phyloP scores from a whole-genome alignment of 1,139 yeast genomes.

The Diutina neorugosa region DNA sequence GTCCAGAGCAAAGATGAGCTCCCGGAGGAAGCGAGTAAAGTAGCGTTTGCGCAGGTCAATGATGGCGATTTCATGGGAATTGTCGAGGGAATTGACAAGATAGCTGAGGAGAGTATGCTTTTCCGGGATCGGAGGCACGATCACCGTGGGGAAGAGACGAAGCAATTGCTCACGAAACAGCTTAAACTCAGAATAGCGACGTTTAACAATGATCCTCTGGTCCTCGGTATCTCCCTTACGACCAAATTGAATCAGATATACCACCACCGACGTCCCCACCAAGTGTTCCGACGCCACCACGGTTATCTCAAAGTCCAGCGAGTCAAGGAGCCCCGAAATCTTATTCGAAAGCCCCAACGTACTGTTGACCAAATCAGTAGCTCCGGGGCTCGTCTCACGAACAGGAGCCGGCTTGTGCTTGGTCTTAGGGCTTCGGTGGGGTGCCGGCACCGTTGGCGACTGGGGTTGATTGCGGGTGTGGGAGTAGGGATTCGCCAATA shows the following conservation, averaged over 20 bases:
- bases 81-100: constrained; percentile 28
- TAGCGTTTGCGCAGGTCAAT: constrained; percentile 31
- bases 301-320: constrained; percentile 18
- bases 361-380: constrained; percentile 15
- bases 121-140: constrained; percentile 48
- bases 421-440: background rate
- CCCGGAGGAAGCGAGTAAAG: constrained; percentile 26
- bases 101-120: constrained; percentile 39
- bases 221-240: constrained; percentile 8
- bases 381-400: background rate
- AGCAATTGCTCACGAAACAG: constrained; percentile 34
- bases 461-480: background rate
- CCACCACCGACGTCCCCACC: constrained; percentile 27
- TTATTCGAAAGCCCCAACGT: constrained; percentile 29
- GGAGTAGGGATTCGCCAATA: background rate
- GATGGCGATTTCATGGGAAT: constrained; percentile 23
- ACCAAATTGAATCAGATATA: constrained; percentile 25
- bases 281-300: constrained; percentile 26
- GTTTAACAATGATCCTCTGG: constrained; percentile 21
- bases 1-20: constrained; percentile 20
- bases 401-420: background rate
- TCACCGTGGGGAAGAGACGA: constrained; percentile 35
- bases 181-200: constrained; percentile 45
- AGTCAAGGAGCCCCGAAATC: constrained; percentile 19
- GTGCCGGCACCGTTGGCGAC: background rate